phyloP scores from a whole-genome alignment of 1,139 yeast genomes.

The Groenewaldozyma auringiensis region DNA sequence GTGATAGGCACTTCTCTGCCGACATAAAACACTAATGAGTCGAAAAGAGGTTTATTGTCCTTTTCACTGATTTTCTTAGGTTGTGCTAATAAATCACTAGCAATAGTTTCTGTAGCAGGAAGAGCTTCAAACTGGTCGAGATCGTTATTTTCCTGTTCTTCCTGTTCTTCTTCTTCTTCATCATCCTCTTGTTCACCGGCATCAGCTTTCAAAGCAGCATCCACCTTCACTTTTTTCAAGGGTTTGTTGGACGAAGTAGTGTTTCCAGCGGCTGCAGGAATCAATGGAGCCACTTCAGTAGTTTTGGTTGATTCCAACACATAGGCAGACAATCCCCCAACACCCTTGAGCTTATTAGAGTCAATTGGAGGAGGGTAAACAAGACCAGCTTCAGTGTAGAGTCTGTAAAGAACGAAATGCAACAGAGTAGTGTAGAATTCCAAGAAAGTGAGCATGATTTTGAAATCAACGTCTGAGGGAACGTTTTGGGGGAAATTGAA shows the following conservation, averaged over 20 bases:
- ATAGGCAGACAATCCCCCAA: slow-evolving; percentile 85
- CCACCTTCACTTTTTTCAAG: slow-evolving; percentile 16
- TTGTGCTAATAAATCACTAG: slow-evolving; percentile 74
- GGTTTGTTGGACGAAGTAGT: slow-evolving; percentile 16
- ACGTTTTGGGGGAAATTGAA: slow-evolving; percentile 93
- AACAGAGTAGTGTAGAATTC: slow-evolving; percentile 90
- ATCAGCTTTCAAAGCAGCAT: slow-evolving; percentile 25
- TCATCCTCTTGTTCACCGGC: slow-evolving; percentile 44
- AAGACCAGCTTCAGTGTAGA: slow-evolving; percentile 77
- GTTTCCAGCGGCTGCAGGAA: slow-evolving; percentile 29
- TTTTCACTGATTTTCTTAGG: slow-evolving; percentile 57
- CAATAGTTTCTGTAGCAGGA: slow-evolving; percentile 46
- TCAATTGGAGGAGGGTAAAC: slow-evolving; percentile 90
- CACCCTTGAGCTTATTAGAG: slow-evolving; percentile 61
- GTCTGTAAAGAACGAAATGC: slow-evolving; percentile 77
- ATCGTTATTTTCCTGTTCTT: slow-evolving; percentile 37
- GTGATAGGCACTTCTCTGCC: slow-evolving; percentile 97
- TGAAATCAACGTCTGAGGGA: slow-evolving; percentile 90
- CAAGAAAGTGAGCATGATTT: slow-evolving; percentile 92
- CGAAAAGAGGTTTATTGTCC: slow-evolving; percentile 59
- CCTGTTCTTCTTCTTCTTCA: slow-evolving; percentile 41
- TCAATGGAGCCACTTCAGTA: slow-evolving; percentile 26
- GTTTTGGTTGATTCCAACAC: slow-evolving; percentile 53
- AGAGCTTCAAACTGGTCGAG: slow-evolving; percentile 65
- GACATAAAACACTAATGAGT: slow-evolving; percentile 69